Conservation (phyloP, 2,329 filamentous ascomycete species). For the Aureobasidium sp. region DNA sequence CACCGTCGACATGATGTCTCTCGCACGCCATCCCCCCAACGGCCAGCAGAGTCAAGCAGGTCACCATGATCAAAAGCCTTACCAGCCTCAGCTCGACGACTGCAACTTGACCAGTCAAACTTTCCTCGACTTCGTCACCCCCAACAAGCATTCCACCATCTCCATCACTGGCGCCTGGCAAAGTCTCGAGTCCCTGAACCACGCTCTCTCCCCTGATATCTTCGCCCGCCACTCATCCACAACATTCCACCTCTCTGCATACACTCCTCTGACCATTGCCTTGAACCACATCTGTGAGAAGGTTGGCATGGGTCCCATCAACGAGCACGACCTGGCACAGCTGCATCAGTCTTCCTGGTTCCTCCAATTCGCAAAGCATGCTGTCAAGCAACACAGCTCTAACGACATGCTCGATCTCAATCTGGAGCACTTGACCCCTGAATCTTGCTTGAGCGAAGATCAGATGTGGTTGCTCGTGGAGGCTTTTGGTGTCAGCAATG, state of each 20-base stretch:
- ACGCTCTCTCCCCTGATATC: background rate
- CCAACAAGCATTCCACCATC: background rate
- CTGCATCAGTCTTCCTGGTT: background rate
- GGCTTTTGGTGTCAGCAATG: background rate
- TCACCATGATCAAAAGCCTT: background rate
- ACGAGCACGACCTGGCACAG: background rate
- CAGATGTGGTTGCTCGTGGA: background rate
- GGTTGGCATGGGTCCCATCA: background rate
- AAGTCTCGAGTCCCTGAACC: background rate
- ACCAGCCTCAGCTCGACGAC: background rate
- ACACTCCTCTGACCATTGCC: background rate
- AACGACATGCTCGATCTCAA: background rate
- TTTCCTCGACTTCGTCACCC: background rate
- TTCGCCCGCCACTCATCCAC: background rate
- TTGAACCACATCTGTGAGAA: background rate
- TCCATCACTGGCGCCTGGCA: background rate
- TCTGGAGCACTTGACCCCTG: too few relatives aligned
- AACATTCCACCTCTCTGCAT: background rate
- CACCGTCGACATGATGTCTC: background rate
- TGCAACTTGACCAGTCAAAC: background rate
- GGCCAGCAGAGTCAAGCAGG: background rate
- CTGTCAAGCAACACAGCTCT: background rate
- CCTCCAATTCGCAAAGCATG: background rate
- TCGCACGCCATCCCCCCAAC: background rate
- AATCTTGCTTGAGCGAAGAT: background rate